phyloP scores from a whole-genome alignment of 2,329 filamentous ascomycete species.

The Aureobasidium sp. region DNA sequence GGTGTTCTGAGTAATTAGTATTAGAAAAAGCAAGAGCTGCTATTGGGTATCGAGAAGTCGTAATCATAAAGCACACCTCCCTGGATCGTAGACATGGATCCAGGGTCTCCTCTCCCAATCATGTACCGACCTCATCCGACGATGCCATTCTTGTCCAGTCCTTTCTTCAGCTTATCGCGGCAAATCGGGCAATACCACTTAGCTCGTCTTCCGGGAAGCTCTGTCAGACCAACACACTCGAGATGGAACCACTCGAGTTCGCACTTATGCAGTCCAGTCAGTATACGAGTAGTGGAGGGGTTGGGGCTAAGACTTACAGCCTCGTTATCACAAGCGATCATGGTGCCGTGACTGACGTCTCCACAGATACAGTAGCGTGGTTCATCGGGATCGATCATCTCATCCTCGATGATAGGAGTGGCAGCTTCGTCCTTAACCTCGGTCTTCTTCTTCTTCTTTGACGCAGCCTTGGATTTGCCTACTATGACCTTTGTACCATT shows the following conservation, averaged over 20 bases:
- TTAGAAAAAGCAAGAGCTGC: slow-evolving; percentile 2
- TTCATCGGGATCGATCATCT: slow-evolving; percentile 62
- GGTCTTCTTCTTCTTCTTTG: slow-evolving; percentile 49
- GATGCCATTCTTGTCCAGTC: slow-evolving; percentile 22
- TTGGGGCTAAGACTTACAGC: slow-evolving; percentile 48
- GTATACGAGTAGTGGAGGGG: neutral
- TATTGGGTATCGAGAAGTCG: slow-evolving; percentile 6
- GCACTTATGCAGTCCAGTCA: slow-evolving; percentile 42
- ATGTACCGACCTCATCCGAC: slow-evolving; percentile 9
- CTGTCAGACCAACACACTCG: slow-evolving; percentile 61
- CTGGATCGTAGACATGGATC: neutral
- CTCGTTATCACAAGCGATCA: slow-evolving; percentile 75
- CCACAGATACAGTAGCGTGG: slow-evolving; percentile 70
- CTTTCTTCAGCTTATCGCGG: slow-evolving; percentile 39
- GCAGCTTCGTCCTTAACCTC: slow-evolving; percentile 28
- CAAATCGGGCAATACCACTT: slow-evolving; percentile 85
- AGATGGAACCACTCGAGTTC: slow-evolving; percentile 82
- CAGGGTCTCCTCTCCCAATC: neutral
- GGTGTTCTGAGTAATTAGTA: neutral
- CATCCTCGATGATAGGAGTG: slow-evolving; percentile 20
- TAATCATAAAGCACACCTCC: slow-evolving; percentile 1
- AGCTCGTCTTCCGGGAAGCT: slow-evolving; percentile 60
- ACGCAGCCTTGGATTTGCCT: slow-evolving; percentile 61
- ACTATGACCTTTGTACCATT: slow-evolving; percentile 58
- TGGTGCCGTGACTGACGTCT: slow-evolving; percentile 69